A percentile compares a stretch with the other conserved stretches of the same genome.
phyloP scores from a whole-genome alignment of 176 grass and related monocot species.

The Tillandsia fasciculata region DNA sequence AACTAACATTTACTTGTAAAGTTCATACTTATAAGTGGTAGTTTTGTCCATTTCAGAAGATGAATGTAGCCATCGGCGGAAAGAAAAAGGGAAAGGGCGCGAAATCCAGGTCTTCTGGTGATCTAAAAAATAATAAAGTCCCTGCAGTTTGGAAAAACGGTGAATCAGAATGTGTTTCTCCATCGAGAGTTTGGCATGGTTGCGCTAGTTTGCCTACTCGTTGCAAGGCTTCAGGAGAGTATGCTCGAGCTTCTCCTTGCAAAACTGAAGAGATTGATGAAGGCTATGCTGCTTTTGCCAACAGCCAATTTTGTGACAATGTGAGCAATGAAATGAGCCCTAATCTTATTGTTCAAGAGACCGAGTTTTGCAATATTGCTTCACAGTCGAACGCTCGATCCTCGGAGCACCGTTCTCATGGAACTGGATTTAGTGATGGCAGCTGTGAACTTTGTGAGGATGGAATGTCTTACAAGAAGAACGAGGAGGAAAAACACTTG shows the following conservation, averaged over 20 bases:
- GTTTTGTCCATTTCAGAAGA: slow-evolving; percentile 41
- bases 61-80: slow-evolving; percentile 18
- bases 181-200: slow-evolving; percentile 17
- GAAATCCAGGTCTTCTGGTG: slow-evolving; percentile 22
- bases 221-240: slow-evolving; percentile 5
- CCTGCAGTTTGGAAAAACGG: slow-evolving; percentile 15
- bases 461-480: slow-evolving; percentile 9
- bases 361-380: slow-evolving; percentile 8
- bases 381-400: slow-evolving; percentile 13
- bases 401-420: slow-evolving; percentile 11
- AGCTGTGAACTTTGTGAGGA: slow-evolving; percentile 26
- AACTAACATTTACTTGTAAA: background rate
- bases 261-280: slow-evolving; percentile 18
- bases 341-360: slow-evolving; percentile 27
- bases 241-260: slow-evolving; percentile 11
- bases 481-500: slow-evolving; percentile 25
- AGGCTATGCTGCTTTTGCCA: slow-evolving; percentile 16
- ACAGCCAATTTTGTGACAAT: slow-evolving; percentile 19
- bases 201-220: slow-evolving; percentile 14
- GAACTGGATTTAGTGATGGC: slow-evolving; percentile 26
- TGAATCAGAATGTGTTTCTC: slow-evolving; percentile 13
- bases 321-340: slow-evolving; percentile 13
- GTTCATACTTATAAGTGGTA: background rate
- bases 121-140: slow-evolving; percentile 14
- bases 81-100: slow-evolving; percentile 41